Conservation (phyloP, 495 filamentous ascomycete genomes). For the Bombardia bombarda region DNA sequence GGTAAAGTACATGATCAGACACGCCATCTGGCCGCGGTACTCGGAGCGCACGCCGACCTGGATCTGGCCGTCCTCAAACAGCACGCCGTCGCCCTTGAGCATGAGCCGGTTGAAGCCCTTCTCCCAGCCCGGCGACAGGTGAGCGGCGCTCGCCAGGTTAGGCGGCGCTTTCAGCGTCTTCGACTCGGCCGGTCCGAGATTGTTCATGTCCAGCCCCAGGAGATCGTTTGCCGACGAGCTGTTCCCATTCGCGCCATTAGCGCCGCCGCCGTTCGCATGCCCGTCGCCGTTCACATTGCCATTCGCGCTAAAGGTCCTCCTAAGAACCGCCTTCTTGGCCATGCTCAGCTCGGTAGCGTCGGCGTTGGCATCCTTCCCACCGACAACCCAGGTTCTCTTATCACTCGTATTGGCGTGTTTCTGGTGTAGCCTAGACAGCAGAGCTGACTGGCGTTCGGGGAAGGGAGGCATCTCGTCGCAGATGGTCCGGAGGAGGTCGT, state of each 20-base stretch:
- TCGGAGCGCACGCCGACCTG: slow-evolving; percentile 90
- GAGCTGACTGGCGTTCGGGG: slow-evolving; percentile 84
- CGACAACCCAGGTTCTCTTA: slow-evolving; percentile 92
- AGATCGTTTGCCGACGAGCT: slow-evolving; percentile 52
- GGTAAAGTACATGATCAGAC: slow-evolving; percentile 88
- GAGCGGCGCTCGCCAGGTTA: slow-evolving; percentile 86
- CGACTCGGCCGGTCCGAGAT: slow-evolving; percentile 43
- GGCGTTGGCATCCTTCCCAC: slow-evolving; percentile 84
- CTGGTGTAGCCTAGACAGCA: slow-evolving; percentile 87
- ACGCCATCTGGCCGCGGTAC: slow-evolving; percentile 88
- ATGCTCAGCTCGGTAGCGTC: slow-evolving; percentile 74
- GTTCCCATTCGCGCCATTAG: slow-evolving; percentile 48
- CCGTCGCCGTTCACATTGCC: slow-evolving; percentile 50
- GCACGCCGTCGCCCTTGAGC: slow-evolving; percentile 70
- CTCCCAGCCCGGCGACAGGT: slow-evolving; percentile 92
- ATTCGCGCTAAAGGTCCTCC: slow-evolving; percentile 68
- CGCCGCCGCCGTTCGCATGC: too few relatives aligned
- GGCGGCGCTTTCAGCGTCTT: slow-evolving; percentile 53
- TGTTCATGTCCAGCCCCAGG: slow-evolving; percentile 71
- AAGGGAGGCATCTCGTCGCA: slow-evolving; percentile 99
- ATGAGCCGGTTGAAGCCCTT: slow-evolving; percentile 80
- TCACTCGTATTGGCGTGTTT: slow-evolving; percentile 87
- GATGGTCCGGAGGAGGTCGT: slow-evolving; percentile 89
- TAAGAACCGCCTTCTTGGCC: slow-evolving; percentile 73
- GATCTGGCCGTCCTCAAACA: slow-evolving; percentile 92